Conservation (phyloP, 352 stramenopile genomes). For the Globisporangium carolinianum region DNA sequence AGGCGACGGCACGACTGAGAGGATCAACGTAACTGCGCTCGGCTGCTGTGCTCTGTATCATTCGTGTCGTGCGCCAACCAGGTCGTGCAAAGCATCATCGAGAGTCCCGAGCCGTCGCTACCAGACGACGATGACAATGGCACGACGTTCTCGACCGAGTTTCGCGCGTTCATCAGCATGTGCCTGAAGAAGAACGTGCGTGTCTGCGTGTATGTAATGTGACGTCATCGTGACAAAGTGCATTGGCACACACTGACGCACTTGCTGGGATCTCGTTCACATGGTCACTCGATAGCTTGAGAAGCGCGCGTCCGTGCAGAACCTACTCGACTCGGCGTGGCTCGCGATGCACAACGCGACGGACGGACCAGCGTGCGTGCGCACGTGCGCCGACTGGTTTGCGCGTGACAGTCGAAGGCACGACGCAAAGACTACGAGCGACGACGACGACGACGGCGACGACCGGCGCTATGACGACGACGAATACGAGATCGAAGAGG, state of each 20-base stretch:
- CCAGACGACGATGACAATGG: slow-evolving; percentile 18
- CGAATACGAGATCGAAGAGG: slow-evolving; percentile 51
- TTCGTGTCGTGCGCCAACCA: slow-evolving; percentile 6
- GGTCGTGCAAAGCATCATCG: slow-evolving; percentile 73
- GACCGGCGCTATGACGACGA: slow-evolving; percentile 21
- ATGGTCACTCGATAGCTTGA: slow-evolving; percentile 23
- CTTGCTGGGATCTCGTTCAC: neutral
- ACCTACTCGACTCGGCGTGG: slow-evolving; percentile 47
- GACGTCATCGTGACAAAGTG: neutral
- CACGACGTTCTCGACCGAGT: slow-evolving; percentile 35
- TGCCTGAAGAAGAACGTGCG: slow-evolving; percentile 65
- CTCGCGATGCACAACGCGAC: slow-evolving; percentile 45
- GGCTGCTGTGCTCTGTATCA: neutral
- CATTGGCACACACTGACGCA: neutral
- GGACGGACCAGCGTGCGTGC: slow-evolving; percentile 20
- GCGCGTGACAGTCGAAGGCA: neutral
- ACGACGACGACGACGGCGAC: slow-evolving; percentile 14
- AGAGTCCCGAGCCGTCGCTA: slow-evolving; percentile 41
- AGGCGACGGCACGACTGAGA: neutral
- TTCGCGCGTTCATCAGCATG: slow-evolving; percentile 45
- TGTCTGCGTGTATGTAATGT: neutral
- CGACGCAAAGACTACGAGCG: neutral
- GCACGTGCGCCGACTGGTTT: slow-evolving; percentile 31
- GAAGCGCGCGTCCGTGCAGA: slow-evolving; percentile 47
- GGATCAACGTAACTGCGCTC: neutral